Evolutionary conservation across 768 basidiomycete genomes (phyloP), one percentile per base, ranked within the genome.

Genomic region (Collybiopsis confluens): DNA sequence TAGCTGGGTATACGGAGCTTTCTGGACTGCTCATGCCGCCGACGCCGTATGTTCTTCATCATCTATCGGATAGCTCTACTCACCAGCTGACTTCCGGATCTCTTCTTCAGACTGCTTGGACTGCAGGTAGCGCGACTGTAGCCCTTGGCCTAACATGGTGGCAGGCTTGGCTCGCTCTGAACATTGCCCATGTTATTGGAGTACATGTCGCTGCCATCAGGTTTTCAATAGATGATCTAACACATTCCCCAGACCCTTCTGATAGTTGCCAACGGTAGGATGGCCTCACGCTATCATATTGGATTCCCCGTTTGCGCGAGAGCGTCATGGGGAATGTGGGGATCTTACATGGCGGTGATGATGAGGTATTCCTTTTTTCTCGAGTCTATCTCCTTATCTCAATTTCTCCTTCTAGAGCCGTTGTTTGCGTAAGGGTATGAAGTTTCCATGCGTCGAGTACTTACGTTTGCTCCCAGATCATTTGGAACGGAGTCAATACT

Each of bases 301-400:
- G 55, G 55, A 15, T 56, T 56, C 28, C 55, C 55, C 18, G 43
- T 56, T 20, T 52, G 55, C 44, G 55, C 55, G 16, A 42, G 55
- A 23, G 46, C 44, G 23, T 52, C 55, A 15, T 56, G 55, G 55
- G 55, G 55, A 38, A 56, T 56, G 55, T 56, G 55, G 55, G 55
- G 55, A 24, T 51, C 48, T 26, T 56, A 56, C 24, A 52, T 56
- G 50, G 55, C 55, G 5, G 55, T 56, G 6, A 35, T 36, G 24
- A 56, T 56, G 55, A 51, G 55, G 55, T 56, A 10, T 9, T 48
- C 38, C 30, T 1, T 21, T 5, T n/a, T 20, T 3, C n/a, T 15
- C 28, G 28, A 28, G 21, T 20, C 16, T 21, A 9, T 38, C 15
- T 20, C 6, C 18, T 18, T 10, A 24, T n/a, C 18, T 16, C 5